Evolutionary conservation across 2,329 filamentous ascomycete species (phyloP), one percentile per base, ranked within the genome.

Genomic region (Curvularia hawaiiensis): DNA sequence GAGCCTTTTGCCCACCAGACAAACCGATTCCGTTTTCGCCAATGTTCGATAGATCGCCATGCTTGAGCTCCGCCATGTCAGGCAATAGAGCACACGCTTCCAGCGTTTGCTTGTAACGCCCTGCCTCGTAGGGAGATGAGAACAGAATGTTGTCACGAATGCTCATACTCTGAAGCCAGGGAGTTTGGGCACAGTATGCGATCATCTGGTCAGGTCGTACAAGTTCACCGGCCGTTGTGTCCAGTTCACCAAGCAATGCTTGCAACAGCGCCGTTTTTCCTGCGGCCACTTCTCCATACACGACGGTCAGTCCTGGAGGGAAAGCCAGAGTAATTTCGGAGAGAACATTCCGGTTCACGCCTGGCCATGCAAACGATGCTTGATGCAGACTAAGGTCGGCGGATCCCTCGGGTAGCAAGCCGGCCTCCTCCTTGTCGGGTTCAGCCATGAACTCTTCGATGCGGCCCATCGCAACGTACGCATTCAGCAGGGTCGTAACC

Each of bases 381-480:
- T 85, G 77, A 2, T 82, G 78, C 46, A 96, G 79, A 40, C 83
- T 68, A 1, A 84, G 70, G 30, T 71, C 62, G 3, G 72, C 70
- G 26, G 71, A 72, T 46, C 73, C 76, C 45, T 71, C 76, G 12
- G 72, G 66, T 3, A 71, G 71, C 18, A 76, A 71, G 3, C 79
- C 78, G 3, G 75, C 73, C 28, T 84, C 81, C 30, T 85, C 84
- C 65, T 92, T 91, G 68, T 97, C 87, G 0, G 91, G 91, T 74
- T 97, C 92, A 0, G 81, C 79, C 91, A 97, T 96, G 77, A 96
- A 97, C 22, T 85, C 83, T 67, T 96, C 90, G 20, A 97, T 91
- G 63, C 92, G 88, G 9, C 85, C 86, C 61, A 96, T 86, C 0
- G 92, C 90, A 18, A 97, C 88, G n/a, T 85, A 88, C 0, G 92